These are phyloP conservation scores for Irpex sp. DNA, from an alignment of 1,284 basidiomycete species.

Conservation along the genomic window DNA sequence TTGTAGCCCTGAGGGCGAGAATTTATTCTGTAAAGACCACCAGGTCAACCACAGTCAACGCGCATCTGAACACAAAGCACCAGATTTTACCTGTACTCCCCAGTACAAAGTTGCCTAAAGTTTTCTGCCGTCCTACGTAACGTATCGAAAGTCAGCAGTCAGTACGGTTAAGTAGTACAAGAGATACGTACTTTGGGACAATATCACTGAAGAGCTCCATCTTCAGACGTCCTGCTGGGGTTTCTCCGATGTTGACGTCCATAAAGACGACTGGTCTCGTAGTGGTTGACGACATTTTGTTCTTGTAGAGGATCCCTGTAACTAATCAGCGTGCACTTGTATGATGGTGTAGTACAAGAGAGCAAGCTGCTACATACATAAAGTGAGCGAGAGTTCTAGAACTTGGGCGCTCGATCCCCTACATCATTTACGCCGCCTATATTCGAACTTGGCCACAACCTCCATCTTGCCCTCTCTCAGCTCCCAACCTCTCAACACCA, in stretches of 20 bases:
- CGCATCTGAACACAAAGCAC: not conserved
- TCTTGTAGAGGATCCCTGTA: not conserved
- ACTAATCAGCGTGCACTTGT: not conserved
- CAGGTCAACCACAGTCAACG: not conserved
- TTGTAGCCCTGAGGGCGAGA: constrained; percentile 89
- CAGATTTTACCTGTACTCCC: constrained; percentile 79
- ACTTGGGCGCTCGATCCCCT: not conserved
- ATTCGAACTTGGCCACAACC: not conserved
- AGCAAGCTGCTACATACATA: not conserved
- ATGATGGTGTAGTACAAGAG: not conserved
- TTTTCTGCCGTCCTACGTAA: constrained; percentile 82
- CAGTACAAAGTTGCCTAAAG: constrained; percentile 95
- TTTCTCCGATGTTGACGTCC: constrained; percentile 95
- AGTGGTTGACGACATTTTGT: constrained; percentile 5
- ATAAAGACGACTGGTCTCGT: constrained; percentile 91
- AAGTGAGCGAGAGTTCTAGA: not conserved
- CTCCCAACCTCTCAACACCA: too few species aligned
- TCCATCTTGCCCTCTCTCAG: not conserved
- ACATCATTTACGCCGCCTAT: not conserved
- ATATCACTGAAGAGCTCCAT: constrained; percentile 94
- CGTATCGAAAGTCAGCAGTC: not conserved
- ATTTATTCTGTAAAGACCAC: constrained; percentile 57
- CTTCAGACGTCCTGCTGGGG: constrained; percentile 89
- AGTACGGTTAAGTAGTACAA: constrained; percentile 28
- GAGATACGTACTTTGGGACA: constrained; percentile 66